A percentile compares a stretch with the other conserved stretches of the same genome.
phyloP scores from a whole-genome alignment of 805 yeast species.

The Barnettozyma botsteinii region DNA sequence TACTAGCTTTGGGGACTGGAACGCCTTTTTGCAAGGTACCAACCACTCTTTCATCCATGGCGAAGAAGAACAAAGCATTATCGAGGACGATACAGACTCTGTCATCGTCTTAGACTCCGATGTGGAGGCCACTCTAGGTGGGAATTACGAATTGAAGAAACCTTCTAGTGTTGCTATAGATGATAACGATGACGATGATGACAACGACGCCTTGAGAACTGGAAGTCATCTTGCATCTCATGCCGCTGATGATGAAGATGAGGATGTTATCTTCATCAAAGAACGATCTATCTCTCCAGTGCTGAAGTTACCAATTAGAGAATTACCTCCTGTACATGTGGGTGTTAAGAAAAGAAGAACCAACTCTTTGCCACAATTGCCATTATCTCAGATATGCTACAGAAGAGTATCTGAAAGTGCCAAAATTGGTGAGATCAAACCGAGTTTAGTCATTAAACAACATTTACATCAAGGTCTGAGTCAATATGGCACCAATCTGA shows the following conservation, averaged over 20 bases:
- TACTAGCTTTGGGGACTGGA: conserved; percentile 26
- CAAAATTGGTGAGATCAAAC: conserved; percentile 38
- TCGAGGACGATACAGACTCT: conserved; percentile 20
- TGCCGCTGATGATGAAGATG: conserved; percentile 12
- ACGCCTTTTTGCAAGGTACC: conserved; percentile 18
- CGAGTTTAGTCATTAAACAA: conserved; percentile 24
- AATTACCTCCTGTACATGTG: conserved; percentile 17
- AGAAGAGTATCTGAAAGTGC: conserved; percentile 29
- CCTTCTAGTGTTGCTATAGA: background rate
- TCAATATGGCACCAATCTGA: conserved; percentile 1
- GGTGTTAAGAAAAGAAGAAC: conserved; percentile 42
- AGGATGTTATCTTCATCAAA: conserved; percentile 9
- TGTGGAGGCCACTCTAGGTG: conserved; percentile 17
- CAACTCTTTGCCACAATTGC: conserved; percentile 48
- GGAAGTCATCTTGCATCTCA: background rate
- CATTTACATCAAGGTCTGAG: conserved; percentile 7
- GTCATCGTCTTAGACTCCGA: conserved; percentile 38
- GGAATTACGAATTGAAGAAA: conserved; percentile 11
- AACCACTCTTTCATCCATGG: conserved; percentile 10
- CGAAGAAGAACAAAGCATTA: conserved; percentile 11
- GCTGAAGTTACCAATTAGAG: background rate
- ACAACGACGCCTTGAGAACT: conserved; percentile 1
- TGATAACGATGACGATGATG: conserved; percentile 10
- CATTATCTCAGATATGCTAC: conserved; percentile 41
- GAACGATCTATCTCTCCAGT: conserved; percentile 1